Evolutionary conservation across 257 asterid species (phyloP), one percentile per base, ranked within the genome.

Genomic region (Galeopsis tetrahit): DNA sequence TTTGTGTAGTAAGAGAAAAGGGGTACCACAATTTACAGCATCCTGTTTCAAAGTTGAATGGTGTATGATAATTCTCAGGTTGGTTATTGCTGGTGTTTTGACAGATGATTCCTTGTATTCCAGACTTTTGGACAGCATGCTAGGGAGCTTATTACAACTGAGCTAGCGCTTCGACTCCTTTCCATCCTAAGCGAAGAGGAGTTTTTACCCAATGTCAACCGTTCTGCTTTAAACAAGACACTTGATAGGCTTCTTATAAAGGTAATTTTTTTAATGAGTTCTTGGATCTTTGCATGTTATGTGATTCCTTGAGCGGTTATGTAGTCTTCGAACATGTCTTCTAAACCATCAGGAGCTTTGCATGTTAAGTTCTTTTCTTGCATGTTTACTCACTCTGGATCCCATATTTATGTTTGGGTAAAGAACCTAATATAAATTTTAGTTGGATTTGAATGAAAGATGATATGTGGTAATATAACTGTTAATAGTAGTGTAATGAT

Each of bases 101-200:
- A 91, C 98, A 94, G 98, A 93, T 86, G 85, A 85, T 93, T 93
- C 89, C 96, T 93, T 93, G 96, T 93, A 78, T 93, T 91, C 98
- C 97, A 93, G 97, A 93, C 86, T 93, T 93, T 93, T 87, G 97
- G 99, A 71, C 99, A 94, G 97, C 99, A 94, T 81, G 98, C 85
- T 67, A 94, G 99, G 85, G 99, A 94, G 86, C 99, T 94, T 78
- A 94, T 94, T 71, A 94, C 98, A 6, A 83, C 98, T 38, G 99
- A 94, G 90, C 90, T 94, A 73, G 97, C 96, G 0, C 70, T 94
- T 78, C 74, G 97, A 84, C 83, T 94, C 74, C 96, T 94, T 73
- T 94, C 97, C 52, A 80, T 91, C 85, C 82, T 94, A 72, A 91
- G 96, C n/a, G 98, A 94, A 75, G 99, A 94, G 85, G 96, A 91